Evolutionary conservation across 805 yeast species (phyloP), one percentile per base, ranked within the genome.

Genomic region (Starmerella kuoi): DNA sequence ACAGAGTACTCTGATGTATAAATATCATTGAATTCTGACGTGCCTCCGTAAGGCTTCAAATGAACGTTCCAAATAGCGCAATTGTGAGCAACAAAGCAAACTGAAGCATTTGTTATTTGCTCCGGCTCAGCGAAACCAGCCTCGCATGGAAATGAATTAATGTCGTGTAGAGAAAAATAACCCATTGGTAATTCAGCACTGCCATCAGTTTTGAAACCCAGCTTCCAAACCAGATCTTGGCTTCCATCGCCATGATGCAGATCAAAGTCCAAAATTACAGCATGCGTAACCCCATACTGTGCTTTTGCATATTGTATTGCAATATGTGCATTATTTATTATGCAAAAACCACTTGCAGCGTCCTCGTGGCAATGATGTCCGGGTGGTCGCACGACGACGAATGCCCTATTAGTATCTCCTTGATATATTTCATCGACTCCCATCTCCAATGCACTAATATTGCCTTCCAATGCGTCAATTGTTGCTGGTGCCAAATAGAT

Each of bases 181-280:
- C 88, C 94, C 17, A 83, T 78, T 18, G 50, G 53, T 5, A 47
- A 32, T 4, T 40, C 51, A 17, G 45, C 40, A 5, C 30, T 24
- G 23, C 45, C 50, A 21, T 45, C 48, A 23, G 68, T 66, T 43
- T 68, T 67, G 51, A 74, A 70, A 0, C 84, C 83, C 48, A 82
- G 66, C 53, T 75, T 77, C 86, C 87, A 83, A 53, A 87, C 76
- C 22, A 83, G 78, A 58, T 83, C 93, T 53, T 84, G 94, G 5
- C 83, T 72, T 12, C 94, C 94, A 60, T 83, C 94, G 15, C 94
- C 94, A 56, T 83, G 94, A 55, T 83, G 94, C 32, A 83, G 65
- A 58, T 83, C 94, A 48, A 84, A 78, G 58, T 83, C 94, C 24
- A 83, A 61, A 17, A 83, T 79, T 0, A 79, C 86, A 15, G 85